Base-by-base conservation (phyloP, 768 basidiomycete genomes). In the Trametes cinnabarina region DNA sequence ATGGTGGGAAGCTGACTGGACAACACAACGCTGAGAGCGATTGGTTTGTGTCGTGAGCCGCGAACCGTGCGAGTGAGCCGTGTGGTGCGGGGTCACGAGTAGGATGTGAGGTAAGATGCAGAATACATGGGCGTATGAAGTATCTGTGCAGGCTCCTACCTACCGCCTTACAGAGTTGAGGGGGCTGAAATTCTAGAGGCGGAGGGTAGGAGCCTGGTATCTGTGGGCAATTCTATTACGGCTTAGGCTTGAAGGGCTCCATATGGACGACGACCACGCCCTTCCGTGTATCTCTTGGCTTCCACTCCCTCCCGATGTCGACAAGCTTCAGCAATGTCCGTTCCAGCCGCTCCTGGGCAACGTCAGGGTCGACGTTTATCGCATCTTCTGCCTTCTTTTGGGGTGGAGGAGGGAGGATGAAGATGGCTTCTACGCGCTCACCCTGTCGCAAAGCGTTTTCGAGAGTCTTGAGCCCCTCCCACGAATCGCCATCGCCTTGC, bases 241-340 rank as follows among this genome's bases (percentile, higher is more conserved):
- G 55, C 20, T n/a, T n/a, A n/a, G 47, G 57, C 41, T 42, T 57
- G 46, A 48, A 58, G 58, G 77, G 76, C 55, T 79, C 79, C 46
- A 87, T 68, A 44, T 74, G 81, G 53, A 85, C 57, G 9, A 67
- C 63, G 10, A 72, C 76, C 23, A 69, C 62, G 14, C 70, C 74
- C 35, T 63, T 69, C 12, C 73, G 71, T 30, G 77, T 64, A n/a
- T 77, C 78, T 30, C 76, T 71, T 8, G 69, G 69, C 62, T 77
- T 82, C 75, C 77, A 82, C 69, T 86, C 84, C 46, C 73, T 74
- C 39, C 77, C 78, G 5, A 81, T 65, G 42, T 81, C 86, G 20
- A 65, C 58, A 30, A 88, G 67, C 17, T 61, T 60, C 0, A 69
- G 64, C 15, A 77, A 61, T 7, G 82, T 71, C 49, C 79, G 72